A percentile compares a stretch with the other conserved stretches of the same genome.
Conservation (phyloP, 1,139 yeast species). For the Hyphopichia pseudoburtonii region DNA sequence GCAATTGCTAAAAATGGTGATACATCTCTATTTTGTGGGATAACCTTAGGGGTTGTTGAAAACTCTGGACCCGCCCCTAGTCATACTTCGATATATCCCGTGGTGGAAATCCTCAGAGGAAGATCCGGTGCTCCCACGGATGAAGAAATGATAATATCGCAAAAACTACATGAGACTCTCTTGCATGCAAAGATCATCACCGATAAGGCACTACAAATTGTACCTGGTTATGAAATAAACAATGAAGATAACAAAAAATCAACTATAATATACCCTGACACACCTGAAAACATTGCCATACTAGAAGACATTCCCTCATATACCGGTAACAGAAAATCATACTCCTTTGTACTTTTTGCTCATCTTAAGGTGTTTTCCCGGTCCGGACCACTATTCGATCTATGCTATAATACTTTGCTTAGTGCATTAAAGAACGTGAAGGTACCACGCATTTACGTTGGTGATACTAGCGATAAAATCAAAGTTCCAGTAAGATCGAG, state of each 20-base stretch:
- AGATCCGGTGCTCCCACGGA: constrained; percentile 80
- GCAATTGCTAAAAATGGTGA: constrained; percentile 71
- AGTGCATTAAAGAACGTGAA: constrained; percentile 60
- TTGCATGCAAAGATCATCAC: constrained; percentile 56
- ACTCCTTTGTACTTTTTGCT: constrained; percentile 68
- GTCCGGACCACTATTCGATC: constrained; percentile 78
- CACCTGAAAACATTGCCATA: constrained; percentile 20
- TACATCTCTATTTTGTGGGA: constrained; percentile 74
- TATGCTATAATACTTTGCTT: constrained; percentile 69
- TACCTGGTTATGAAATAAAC: constrained; percentile 53
- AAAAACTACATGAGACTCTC: constrained; percentile 59
- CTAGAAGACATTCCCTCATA: constrained; percentile 6
- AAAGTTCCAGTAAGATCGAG: constrained; percentile 53
- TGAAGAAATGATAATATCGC: constrained; percentile 85
- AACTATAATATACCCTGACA: constrained; percentile 41
- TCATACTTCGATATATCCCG: constrained; percentile 62
- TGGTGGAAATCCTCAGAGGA: constrained; percentile 79
- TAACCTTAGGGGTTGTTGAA: constrained; percentile 71
- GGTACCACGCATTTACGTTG: constrained; percentile 67
- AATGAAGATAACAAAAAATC: constrained; percentile 31
- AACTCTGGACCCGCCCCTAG: constrained; percentile 26
- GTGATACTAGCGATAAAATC: constrained; percentile 53
- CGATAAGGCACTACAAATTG: constrained; percentile 42
- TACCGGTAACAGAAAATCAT: constrained; percentile 27
- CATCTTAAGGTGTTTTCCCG: constrained; percentile 77